These are phyloP conservation scores for Rubroboletus pulcherrimus DNA, from an alignment of 768 basidiomycete species.

Conservation along the genomic window DNA sequence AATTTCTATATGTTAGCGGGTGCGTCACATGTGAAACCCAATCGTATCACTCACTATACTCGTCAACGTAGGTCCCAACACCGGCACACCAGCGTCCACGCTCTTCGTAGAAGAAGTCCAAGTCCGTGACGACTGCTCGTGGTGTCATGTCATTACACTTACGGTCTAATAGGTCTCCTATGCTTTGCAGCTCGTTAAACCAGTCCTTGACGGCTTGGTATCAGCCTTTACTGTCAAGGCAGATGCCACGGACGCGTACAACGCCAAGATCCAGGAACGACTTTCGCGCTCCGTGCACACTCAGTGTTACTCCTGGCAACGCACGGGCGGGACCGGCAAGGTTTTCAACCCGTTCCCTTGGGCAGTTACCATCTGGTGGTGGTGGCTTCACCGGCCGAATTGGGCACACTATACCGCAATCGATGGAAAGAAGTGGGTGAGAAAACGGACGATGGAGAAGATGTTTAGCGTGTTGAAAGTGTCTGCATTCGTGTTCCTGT, in stretches of 20 bases:
- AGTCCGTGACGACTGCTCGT: slow-evolving; percentile 11
- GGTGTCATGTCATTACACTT: not conserved
- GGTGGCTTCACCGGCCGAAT: slow-evolving; percentile 32
- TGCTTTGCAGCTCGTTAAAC: slow-evolving; percentile 27
- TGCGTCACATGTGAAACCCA: slow-evolving; percentile 5
- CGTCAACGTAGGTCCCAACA: slow-evolving; percentile 24
- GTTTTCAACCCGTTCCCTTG: slow-evolving; percentile 41
- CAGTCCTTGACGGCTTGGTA: slow-evolving; percentile 23
- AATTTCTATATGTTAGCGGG: slow-evolving; percentile 34
- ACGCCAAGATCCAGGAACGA: slow-evolving; percentile 18
- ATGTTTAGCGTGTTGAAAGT: slow-evolving; percentile 1
- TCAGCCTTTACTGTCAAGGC: slow-evolving; percentile 22
- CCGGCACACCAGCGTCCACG: slow-evolving; percentile 23
- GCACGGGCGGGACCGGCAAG: slow-evolving; percentile 35
- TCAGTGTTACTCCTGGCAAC: slow-evolving; percentile 42
- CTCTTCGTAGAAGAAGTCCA: slow-evolving; percentile 29
- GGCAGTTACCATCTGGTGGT: slow-evolving; percentile 31
- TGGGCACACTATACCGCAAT: slow-evolving; percentile 36
- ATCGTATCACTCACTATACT: not conserved
- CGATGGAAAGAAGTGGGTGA: slow-evolving; percentile 38
- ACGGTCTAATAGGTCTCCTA: slow-evolving; percentile 24
- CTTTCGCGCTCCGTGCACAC: slow-evolving; percentile 21
- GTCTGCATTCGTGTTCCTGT: not conserved
- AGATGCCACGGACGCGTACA: slow-evolving; percentile 27
- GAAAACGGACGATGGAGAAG: slow-evolving; percentile 3